Conservation (phyloP, 805 yeast genomes). For the Wickerhamiella occidentalis region DNA sequence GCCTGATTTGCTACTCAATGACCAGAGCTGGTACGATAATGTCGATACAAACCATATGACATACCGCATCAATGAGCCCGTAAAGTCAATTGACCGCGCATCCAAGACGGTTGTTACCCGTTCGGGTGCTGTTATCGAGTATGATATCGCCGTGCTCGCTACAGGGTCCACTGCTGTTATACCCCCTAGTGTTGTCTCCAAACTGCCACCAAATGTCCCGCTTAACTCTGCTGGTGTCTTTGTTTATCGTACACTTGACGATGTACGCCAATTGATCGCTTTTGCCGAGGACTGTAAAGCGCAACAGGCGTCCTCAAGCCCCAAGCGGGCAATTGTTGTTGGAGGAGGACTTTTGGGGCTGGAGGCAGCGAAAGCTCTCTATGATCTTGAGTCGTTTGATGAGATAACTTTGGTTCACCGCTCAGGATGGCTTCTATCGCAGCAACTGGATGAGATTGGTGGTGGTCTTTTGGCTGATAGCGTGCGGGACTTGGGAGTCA, state of each 20-base stretch:
- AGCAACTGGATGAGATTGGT: slow-evolving; percentile 31
- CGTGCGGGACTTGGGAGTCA: slow-evolving; percentile 41
- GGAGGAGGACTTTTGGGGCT: slow-evolving; percentile 30
- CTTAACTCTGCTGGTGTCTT: slow-evolving; percentile 23
- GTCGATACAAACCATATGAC: slow-evolving; percentile 16
- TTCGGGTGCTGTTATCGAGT: slow-evolving; percentile 17
- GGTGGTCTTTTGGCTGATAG: slow-evolving; percentile 32
- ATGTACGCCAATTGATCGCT: slow-evolving; percentile 25
- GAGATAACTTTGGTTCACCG: slow-evolving; percentile 28
- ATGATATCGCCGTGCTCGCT: slow-evolving; percentile 27
- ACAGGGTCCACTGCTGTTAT: slow-evolving; percentile 29
- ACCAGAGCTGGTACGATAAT: slow-evolving; percentile 16
- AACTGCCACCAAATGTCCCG: slow-evolving; percentile 16
- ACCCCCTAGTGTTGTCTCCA: slow-evolving; percentile 18
- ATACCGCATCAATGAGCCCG: slow-evolving; percentile 17
- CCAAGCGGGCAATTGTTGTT: slow-evolving; percentile 26
- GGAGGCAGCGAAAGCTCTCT: slow-evolving; percentile 31
- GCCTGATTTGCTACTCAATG: slow-evolving; percentile 14
- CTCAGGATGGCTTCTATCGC: slow-evolving; percentile 29
- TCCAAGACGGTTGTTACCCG: slow-evolving; percentile 12
- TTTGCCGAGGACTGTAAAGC: slow-evolving; percentile 18
- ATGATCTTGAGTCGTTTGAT: slow-evolving; percentile 26
- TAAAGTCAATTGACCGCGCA: slow-evolving; percentile 12
- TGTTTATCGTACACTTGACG: slow-evolving; percentile 30
- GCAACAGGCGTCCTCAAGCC: too few relatives aligned